A percentile compares a stretch with the other conserved stretches of the same genome.
These are phyloP conservation scores for Hydnomerulius pinastri DNA, from an alignment of 768 basidiomycete species.

Conservation along the genomic window DNA sequence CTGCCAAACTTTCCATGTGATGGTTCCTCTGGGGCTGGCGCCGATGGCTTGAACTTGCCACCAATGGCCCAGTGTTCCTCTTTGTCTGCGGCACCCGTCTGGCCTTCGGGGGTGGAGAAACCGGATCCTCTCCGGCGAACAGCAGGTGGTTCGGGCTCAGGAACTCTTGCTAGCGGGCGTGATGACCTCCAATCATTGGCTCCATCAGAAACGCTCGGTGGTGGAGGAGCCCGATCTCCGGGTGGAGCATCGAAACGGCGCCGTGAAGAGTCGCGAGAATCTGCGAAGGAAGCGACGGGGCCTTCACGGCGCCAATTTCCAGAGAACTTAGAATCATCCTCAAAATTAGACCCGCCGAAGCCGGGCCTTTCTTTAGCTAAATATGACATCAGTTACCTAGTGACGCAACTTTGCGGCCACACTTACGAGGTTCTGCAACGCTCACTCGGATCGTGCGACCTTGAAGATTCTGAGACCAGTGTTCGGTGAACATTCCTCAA, in stretches of 20 bases:
- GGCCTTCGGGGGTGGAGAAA: constrained; percentile 47
- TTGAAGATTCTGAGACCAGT: constrained; percentile 54
- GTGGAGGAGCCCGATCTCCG: constrained; percentile 44
- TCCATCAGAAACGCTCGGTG: constrained; percentile 58
- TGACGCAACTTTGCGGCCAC: background rate
- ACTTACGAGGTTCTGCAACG: constrained; percentile 95
- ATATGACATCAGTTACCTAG: constrained; percentile 10
- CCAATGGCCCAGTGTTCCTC: constrained; percentile 83
- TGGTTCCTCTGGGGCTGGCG: constrained; percentile 39
- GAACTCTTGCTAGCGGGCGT: constrained; percentile 39
- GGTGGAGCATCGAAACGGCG: constrained; percentile 63
- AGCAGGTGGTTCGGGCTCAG: constrained; percentile 48
- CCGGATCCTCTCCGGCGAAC: constrained; percentile 61
- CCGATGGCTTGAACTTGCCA: constrained; percentile 65
- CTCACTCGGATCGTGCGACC: constrained; percentile 86
- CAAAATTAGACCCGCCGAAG: constrained; percentile 50
- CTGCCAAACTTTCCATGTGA: constrained; percentile 46
- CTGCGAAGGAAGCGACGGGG: constrained; percentile 71
- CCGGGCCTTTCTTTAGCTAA: constrained; percentile 76
- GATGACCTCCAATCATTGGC: constrained; percentile 73
- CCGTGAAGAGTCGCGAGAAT: constrained; percentile 63
- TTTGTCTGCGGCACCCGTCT: constrained; percentile 61
- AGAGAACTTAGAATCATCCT: constrained; percentile 82
- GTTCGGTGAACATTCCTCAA: background rate
- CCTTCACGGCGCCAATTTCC: constrained; percentile 86